Base-by-base conservation (phyloP, 176 grass and related monocot species). In the Oryza australiensis region DNA sequence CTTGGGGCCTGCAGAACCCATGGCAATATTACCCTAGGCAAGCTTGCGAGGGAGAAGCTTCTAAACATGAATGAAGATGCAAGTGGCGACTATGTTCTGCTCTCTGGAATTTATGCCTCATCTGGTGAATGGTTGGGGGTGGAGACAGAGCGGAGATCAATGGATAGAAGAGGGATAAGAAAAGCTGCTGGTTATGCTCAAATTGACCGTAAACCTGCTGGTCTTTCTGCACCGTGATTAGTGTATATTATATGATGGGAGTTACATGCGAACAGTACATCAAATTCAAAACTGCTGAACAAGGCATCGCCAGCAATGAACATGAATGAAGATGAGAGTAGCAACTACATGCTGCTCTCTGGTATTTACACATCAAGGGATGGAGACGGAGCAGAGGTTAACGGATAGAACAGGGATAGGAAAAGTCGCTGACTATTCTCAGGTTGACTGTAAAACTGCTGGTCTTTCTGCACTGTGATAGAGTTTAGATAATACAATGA, bases 1-100 rank as follows among this genome's bases (percentile, higher is more conserved):
- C 87, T 93, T 67, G 85, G 82, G 33, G 82, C 87, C 59, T 93
- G 85, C 35, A 87, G 82, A 49, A 83, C 46, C 66, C 67, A 90
- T 15, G 78, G 74, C 1, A 77, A 90, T 68, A 28, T 84, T 26
- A 64, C 37, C 24, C 26, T 87, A 0, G 87, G 81, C 9, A 83
- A 87, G 51, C 68, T 66, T 66, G 82, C 64, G 5, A 75, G 59
- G 40, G 81, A 78, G 33, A 81, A 29, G 70, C 84, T 92, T 72
- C 57, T 70, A 33, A 64, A 74, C 64, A 73, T 83, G 74, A 78
- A 55, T 7, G 70, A 75, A 75, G 84, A 87, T 77, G 65, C 76
- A 62, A 89, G 71, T 46, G 83, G 80, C 3, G 84, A 89, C 34
- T 92, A 89, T 81, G 71, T 92, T 16, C 43, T 89, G 76, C 80